Evolutionary conservation across 345 rosid species (phyloP).

Genomic region (Erysimum cheiranthoides): DNA sequence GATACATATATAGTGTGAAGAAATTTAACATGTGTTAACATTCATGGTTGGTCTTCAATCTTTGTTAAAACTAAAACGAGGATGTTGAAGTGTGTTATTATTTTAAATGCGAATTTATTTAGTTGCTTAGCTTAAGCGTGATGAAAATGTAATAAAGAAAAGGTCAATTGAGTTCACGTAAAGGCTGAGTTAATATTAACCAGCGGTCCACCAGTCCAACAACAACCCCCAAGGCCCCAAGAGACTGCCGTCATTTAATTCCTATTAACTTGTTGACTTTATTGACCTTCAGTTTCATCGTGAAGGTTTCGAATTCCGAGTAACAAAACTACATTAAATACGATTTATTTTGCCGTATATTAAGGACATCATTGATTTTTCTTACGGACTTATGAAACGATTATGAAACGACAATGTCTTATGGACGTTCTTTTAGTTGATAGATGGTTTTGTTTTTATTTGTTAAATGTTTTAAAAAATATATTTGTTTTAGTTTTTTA

Average conservation of each 20-base stretch:
- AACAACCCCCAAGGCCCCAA: conserved; percentile 33
- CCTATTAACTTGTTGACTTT: conserved; percentile 14
- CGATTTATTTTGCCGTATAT: neutral
- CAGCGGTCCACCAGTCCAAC: conserved; percentile 20
- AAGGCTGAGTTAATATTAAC: conserved; percentile 30
- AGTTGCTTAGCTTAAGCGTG: conserved; percentile 46
- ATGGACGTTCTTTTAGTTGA: neutral
- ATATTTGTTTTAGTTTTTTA: too few relatives aligned
- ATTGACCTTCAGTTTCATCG: conserved; percentile 18
- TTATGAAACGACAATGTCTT: neutral
- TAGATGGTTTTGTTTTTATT: too few relatives aligned
- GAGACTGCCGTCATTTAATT: conserved; percentile 31
- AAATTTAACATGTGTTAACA: neutral
- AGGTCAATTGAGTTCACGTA: conserved; percentile 45
- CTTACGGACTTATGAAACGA: neutral
- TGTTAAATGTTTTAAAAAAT: too few relatives aligned
- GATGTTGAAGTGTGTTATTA: conserved; percentile 7
- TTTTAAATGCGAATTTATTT: conserved; percentile 14
- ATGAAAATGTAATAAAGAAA: conserved; percentile 36
- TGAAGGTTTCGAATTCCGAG: neutral
- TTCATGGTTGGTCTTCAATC: conserved; percentile 27
- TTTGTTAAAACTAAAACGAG: conserved; percentile 4
- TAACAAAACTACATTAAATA: neutral
- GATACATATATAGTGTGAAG: neutral
- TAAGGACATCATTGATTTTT: conserved; percentile 12